Evolutionary conservation across 139 green algal genomes (phyloP).

Genomic region (Volvox africanus): DNA sequence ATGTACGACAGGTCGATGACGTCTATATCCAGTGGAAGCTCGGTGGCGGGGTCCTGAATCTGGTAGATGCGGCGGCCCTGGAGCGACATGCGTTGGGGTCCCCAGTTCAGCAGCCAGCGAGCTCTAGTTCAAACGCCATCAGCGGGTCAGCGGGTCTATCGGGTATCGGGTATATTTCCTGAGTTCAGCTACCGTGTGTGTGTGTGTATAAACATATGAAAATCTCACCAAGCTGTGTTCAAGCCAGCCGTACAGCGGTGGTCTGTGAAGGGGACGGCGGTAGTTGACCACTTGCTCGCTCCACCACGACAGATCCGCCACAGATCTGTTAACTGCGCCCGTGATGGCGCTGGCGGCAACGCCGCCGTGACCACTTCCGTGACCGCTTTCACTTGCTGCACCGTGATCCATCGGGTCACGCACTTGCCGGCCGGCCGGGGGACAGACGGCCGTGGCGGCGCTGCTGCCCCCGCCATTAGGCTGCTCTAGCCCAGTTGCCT

Average conservation of each 20-base stretch:
- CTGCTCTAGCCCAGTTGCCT: not conserved
- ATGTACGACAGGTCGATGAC: constrained; percentile 56
- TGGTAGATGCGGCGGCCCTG: constrained; percentile 38
- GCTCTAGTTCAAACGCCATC: not conserved
- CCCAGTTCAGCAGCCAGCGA: too few relatives aligned
- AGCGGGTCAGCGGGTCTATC: too few relatives aligned
- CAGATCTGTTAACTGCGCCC: too few relatives aligned
- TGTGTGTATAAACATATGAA: not conserved
- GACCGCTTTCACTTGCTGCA: too few relatives aligned
- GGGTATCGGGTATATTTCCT: too few relatives aligned
- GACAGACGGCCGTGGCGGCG: too few relatives aligned
- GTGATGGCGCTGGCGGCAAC: not conserved
- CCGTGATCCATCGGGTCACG: too few relatives aligned
- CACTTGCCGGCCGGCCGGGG: too few relatives aligned
- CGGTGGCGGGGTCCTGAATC: not conserved
- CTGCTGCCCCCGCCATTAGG: not conserved
- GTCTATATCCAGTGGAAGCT: constrained; percentile 53
- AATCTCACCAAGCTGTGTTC: constrained; percentile 36
- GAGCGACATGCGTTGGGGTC: not conserved
- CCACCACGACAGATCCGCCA: constrained; percentile 2
- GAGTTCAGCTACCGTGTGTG: too few relatives aligned
- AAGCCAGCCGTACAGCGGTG: not conserved
- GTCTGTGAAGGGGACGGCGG: not conserved
- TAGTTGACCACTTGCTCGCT: constrained; percentile 24
- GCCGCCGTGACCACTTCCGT: not conserved